Base-by-base conservation (phyloP, 768 basidiomycete species). In the Cyclocybe aegerita region DNA sequence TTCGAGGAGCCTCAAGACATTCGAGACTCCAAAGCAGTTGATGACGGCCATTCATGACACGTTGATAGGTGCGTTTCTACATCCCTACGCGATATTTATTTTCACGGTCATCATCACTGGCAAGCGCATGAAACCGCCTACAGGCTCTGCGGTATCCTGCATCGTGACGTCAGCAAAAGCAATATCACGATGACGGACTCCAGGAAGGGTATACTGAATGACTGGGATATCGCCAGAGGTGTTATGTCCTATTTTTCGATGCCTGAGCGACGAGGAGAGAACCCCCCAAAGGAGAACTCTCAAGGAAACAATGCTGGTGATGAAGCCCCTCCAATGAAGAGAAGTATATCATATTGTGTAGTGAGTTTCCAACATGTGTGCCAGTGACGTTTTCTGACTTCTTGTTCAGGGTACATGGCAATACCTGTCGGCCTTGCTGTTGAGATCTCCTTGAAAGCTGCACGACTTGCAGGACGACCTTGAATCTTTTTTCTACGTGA, bases 351-450 rank as follows among this genome's bases (percentile, higher is more conserved):
- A 8, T 38, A 48, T 31, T 46, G 59, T 17, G 54, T 57, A 6
- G 59, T 60, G 30, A 40, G 57, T 54, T 5, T 9, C 14, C 16
- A 16, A 7, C 7, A 16, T 3, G 4, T 29, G 31, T 12, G 10
- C 23, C 35, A 11, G 3, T 17, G 34, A 33, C 39, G 15, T 31
- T 16, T 34, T 42, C 5, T 39, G 12, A 37, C 23, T 17, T 23
- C 4, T n/a, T n/a, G 23, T 5, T 23, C 40, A 67, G 66, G 68
- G 68, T 0, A 67, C 64, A 16, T 67, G 66, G 66, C 56, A 58
- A 30, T 66, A 65, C 43, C 62, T 66, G 50, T 66, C 66, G 3
- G 42, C 54, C 1, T 48, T 40, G n/a, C 41, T 69, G 2, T 55
- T 69, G 6, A n/a, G 11, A 29, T 4, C 57, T 10, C 48, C 57